Percentiles rank a stretch among this genome's conserved stretches.
Evolutionary conservation across 2,329 filamentous ascomycete genomes (phyloP).

Genomic region (Aspergillus fischeri): DNA sequence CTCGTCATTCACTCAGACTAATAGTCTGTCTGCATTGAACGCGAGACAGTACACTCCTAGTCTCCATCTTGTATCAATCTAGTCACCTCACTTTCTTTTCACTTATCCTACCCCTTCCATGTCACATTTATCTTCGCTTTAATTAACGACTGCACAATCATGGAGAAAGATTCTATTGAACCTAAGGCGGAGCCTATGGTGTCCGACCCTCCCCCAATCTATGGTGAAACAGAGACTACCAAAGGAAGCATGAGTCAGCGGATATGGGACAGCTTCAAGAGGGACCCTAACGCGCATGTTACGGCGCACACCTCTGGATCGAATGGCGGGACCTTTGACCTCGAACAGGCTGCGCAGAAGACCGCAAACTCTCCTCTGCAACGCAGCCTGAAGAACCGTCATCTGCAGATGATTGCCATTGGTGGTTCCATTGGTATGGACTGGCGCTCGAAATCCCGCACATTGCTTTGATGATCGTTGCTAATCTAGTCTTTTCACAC

Average conservation of each 20-base stretch:
- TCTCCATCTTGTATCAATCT: neutral
- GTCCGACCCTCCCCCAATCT: slow-evolving; percentile 24
- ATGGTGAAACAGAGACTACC: slow-evolving; percentile 28
- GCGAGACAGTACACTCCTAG: neutral
- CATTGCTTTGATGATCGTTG: neutral
- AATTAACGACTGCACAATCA: slow-evolving; percentile 7
- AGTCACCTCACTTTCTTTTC: neutral
- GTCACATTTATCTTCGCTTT: neutral
- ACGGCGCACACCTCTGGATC: slow-evolving; percentile 38
- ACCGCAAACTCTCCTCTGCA: slow-evolving; percentile 73
- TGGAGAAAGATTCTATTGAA: slow-evolving; percentile 32
- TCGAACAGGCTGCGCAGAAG: slow-evolving; percentile 57
- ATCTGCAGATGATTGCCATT: slow-evolving; percentile 97
- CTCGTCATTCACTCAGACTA: neutral
- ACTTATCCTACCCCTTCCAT: neutral
- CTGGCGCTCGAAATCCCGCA: neutral
- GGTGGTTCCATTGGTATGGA: slow-evolving; percentile 75
- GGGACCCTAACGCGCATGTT: slow-evolving; percentile 41
- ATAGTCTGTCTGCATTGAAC: neutral
- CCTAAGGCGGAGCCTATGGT: slow-evolving; percentile 19
- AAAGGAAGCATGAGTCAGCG: slow-evolving; percentile 23
- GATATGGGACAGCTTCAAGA: slow-evolving; percentile 42
- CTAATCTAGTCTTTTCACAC: slow-evolving; percentile 10
- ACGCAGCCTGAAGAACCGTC: slow-evolving; percentile 73
- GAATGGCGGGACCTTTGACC: slow-evolving; percentile 56